phyloP scores from a whole-genome alignment of 2,329 filamentous ascomycete genomes.

The Fusarium falciforme region DNA sequence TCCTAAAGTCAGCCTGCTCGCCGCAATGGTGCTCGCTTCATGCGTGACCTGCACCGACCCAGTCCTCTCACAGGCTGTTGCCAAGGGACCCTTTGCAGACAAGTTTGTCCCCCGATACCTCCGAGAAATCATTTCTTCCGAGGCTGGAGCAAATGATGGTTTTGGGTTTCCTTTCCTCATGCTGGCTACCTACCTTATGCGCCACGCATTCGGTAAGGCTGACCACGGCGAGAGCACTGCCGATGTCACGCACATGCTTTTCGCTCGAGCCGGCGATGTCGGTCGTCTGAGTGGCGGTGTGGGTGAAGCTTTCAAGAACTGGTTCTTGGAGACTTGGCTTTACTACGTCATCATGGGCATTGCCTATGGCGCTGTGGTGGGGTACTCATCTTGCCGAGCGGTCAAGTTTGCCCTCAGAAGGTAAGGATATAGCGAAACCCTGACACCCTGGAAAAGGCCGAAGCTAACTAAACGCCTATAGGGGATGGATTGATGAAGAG shows the following conservation, averaged over 20 bases:
- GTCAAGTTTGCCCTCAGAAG: conserved; percentile 56
- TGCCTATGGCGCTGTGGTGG: conserved; percentile 63
- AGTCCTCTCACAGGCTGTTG: conserved; percentile 70
- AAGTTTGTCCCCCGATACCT: conserved; percentile 68
- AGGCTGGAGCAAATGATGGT: conserved; percentile 71
- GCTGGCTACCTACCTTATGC: conserved; percentile 67
- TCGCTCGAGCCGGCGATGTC: conserved; percentile 49
- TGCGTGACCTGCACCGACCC: conserved; percentile 72
- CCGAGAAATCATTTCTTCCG: conserved; percentile 70
- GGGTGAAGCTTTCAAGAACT: conserved; percentile 64
- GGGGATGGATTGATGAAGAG: conserved; percentile 67
- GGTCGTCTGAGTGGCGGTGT: conserved; percentile 65
- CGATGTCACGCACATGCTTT: conserved; percentile 9
- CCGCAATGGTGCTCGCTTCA: conserved; percentile 67
- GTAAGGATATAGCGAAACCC: conserved; percentile 25
- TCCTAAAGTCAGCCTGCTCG: conserved; percentile 64
- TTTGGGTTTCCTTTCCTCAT: conserved; percentile 72
- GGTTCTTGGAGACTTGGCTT: conserved; percentile 70
- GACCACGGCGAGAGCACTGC: conserved; percentile 11
- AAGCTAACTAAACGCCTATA: conserved; percentile 29
- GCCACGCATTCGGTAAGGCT: conserved; percentile 58
- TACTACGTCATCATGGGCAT: conserved; percentile 68
- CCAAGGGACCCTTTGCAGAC: conserved; percentile 70
- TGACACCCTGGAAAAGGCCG: neutral
- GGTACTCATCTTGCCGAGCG: conserved; percentile 58